These are phyloP conservation scores for Entamoeba dispar DNA, from an alignment of 208 protist species.

Conservation along the genomic window DNA sequence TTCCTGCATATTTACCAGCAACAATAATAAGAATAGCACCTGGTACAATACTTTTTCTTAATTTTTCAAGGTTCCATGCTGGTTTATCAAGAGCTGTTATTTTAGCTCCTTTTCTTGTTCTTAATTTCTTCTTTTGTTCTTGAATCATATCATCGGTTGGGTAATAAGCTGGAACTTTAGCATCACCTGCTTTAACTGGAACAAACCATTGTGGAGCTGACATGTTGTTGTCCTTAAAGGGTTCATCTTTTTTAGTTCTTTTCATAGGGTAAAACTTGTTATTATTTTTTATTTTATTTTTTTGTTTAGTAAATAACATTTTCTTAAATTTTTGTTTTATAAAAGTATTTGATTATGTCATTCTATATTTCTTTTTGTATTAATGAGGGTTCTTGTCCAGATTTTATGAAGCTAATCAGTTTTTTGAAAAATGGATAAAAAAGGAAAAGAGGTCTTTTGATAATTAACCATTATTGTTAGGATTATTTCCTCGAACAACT, in stretches of 20 bases:
- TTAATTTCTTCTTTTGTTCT: neutral
- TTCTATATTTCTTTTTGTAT: no score
- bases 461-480: no score
- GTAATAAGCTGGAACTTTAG: neutral
- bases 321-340: no score
- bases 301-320: neutral
- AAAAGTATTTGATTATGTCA: no score
- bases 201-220: neutral
- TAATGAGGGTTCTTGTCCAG: no score
- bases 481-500: no score
- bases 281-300: neutral
- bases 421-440: no score
- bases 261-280: neutral
- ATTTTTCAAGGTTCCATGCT: neutral
- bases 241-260: neutral
- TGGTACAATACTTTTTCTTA: constrained; percentile 23
- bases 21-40: constrained; percentile 78
- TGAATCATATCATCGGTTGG: neutral
- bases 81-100: neutral
- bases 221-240: neutral
- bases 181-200: neutral
- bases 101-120: neutral
- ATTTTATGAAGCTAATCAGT: no score
- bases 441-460: no score
- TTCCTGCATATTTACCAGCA: constrained; percentile 71